Conservation (phyloP, 1,139 yeast genomes). For the Taiozyma sp. region DNA sequence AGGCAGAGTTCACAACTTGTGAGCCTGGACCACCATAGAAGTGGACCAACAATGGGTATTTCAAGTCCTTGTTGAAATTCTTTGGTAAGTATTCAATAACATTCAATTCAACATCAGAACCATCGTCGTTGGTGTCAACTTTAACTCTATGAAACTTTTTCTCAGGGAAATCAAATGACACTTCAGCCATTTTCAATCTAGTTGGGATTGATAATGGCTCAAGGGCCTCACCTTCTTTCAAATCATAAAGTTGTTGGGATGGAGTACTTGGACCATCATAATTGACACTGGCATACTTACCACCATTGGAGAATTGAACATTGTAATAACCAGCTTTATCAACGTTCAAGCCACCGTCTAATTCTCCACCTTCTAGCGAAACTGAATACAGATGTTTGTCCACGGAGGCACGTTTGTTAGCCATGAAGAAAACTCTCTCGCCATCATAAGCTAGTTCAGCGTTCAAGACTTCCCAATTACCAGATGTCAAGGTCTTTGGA, state of each 20-base stretch:
- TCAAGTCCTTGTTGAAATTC: constrained; percentile 43
- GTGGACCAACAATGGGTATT: constrained; percentile 76
- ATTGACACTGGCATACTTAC: constrained; percentile 45
- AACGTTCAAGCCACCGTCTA: constrained; percentile 41
- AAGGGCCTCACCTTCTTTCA: constrained; percentile 23
- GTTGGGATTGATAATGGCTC: constrained; percentile 25
- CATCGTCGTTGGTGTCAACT: constrained; percentile 33
- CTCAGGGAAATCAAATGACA: constrained; percentile 48
- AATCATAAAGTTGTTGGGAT: constrained; percentile 22
- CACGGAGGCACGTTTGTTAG: constrained; percentile 45
- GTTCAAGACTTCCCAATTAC: constrained; percentile 56
- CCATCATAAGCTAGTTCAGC: constrained; percentile 44
- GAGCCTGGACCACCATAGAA: constrained; percentile 97
- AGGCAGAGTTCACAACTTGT: constrained; percentile 55
- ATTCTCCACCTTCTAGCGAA: constrained; percentile 20
- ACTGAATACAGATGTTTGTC: constrained; percentile 49
- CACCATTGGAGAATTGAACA: constrained; percentile 53
- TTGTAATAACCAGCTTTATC: constrained; percentile 50
- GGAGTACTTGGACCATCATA: constrained; percentile 68
- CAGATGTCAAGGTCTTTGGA: constrained; percentile 41
- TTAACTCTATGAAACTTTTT: constrained; percentile 42
- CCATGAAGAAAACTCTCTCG: constrained; percentile 50
- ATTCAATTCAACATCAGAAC: constrained; percentile 43
- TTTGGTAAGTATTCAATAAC: constrained; percentile 75
- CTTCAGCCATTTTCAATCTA: constrained; percentile 18